Conservation (phyloP, 2,329 filamentous ascomycete species). For the Orbilia quercus region DNA sequence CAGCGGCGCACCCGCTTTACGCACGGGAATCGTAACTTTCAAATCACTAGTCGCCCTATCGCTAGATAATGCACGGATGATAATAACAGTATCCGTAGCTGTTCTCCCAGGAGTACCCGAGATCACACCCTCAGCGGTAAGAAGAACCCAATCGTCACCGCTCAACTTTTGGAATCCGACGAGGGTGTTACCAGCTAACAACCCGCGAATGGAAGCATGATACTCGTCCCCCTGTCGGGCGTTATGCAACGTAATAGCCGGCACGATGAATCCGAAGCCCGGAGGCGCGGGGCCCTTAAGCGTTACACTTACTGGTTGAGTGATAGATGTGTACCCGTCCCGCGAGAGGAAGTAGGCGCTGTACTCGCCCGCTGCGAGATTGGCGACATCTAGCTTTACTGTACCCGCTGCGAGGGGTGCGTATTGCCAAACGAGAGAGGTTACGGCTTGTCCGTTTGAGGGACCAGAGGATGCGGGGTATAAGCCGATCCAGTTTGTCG, state of each 20-base stretch:
- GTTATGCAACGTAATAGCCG: conserved; percentile 62
- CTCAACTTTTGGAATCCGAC: conserved; percentile 61
- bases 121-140: conserved; percentile 62
- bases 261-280: conserved; percentile 60
- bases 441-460: conserved; percentile 60
- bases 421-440: conserved; percentile 62
- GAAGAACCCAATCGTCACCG: conserved; percentile 61
- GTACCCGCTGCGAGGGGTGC: conserved; percentile 68
- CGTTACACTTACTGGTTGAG: conserved; percentile 61
- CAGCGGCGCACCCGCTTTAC: conserved; percentile 59
- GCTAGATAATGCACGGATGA: conserved; percentile 60
- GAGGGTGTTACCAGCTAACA: conserved; percentile 60
- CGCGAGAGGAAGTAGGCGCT: conserved; percentile 81
- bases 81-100: conserved; percentile 57
- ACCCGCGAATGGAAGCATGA: conserved; percentile 61
- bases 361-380: conserved; percentile 77
- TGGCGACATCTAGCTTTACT: conserved; percentile 83
- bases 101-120: conserved; percentile 62
- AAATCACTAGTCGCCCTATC: conserved; percentile 60
- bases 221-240: conserved; percentile 62
- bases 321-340: conserved; percentile 68
- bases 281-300: conserved; percentile 37
- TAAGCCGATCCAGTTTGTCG: conserved; percentile 64
- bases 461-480: conserved; percentile 62
- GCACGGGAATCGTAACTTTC: conserved; percentile 62